These are phyloP conservation scores for Nannochloropsis gaditana DNA, from an alignment of 108 stramenopile species.

Conservation along the genomic window DNA sequence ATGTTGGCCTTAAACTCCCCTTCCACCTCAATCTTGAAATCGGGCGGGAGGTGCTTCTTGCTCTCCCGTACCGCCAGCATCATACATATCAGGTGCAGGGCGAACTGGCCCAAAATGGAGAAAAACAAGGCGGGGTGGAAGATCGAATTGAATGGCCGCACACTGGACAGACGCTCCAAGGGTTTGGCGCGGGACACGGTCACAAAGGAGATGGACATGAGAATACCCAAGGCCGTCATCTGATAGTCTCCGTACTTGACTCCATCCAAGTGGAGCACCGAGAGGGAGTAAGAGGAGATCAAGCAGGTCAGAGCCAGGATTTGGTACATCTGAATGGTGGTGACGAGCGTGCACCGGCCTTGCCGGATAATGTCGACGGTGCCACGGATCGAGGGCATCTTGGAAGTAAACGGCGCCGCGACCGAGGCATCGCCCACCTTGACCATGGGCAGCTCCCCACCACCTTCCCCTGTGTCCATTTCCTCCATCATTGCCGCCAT, in stretches of 20 bases:
- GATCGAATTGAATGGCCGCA: conserved; percentile 84
- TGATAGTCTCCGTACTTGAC: conserved; percentile 93
- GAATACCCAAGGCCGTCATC: conserved; percentile 62
- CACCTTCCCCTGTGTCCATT: conserved; percentile 56
- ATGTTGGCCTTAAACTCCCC: conserved; percentile 80
- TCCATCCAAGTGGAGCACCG: conserved; percentile 89
- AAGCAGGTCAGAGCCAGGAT: conserved; percentile 91
- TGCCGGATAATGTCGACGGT: conserved; percentile 93
- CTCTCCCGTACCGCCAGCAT: conserved; percentile 52
- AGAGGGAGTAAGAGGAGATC: conserved; percentile 91
- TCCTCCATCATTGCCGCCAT: conserved; percentile 55
- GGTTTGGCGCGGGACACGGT: conserved; percentile 88
- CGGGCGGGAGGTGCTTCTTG: conserved; percentile 66
- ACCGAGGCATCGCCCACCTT: conserved; percentile 92
- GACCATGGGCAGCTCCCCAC: conserved; percentile 66
- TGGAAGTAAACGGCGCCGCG: conserved; percentile 92
- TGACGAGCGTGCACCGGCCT: conserved; percentile 79
- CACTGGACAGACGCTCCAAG: conserved; percentile 75
- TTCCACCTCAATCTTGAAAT: conserved; percentile 72
- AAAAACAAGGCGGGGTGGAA: conserved; percentile 90
- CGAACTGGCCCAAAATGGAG: conserved; percentile 84
- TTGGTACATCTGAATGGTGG: conserved; percentile 64
- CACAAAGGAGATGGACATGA: conserved; percentile 84
- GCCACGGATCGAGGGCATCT: conserved; percentile 88
- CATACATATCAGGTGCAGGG: conserved; percentile 80